Evolutionary conservation across 192 early-diverging fungal genomes (phyloP), one percentile per base, ranked within the genome.

Genomic region (Podila epicladia): DNA sequence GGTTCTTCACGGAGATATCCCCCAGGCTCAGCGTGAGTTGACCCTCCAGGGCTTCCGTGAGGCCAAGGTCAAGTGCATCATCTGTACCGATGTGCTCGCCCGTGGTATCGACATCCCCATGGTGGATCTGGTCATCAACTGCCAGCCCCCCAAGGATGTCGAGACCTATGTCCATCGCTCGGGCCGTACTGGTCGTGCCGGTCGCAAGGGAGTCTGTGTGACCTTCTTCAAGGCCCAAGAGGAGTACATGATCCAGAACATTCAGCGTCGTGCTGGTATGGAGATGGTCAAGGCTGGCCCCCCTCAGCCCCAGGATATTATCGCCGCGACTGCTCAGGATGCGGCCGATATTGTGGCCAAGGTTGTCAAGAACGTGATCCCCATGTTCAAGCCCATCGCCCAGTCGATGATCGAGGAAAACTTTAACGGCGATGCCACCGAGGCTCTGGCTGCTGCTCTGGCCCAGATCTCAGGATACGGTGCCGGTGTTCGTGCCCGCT

Each of bases 71-170:
- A 87, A 86, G 67, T 92, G 89, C 72, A 92, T 98, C 64, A 92
- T 99, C 57, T 93, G 95, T 78, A 98, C 97, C 19, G 97, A 98
- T 84, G 97, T 98, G 12, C 90, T 93, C 22, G 97, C 96, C 17
- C 93, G 97, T 82, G 97, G 97, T 69, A 88, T 98, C 60, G 96
- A 98, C 87, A 97, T 99, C 71, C 95, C 95, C 31, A 93, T 96
- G 86, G 95, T 98, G 48, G 97, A 98, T 88, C 86, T 99, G 41
- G 97, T 99, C 45, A 95, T 99, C 89, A 98, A 99, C 88, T 92
- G 92, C 72, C 95, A 98, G 72, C 97, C 96, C 53, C 97, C 96
- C 69, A 89, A 90, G 79, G 97, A 99, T 79, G 88, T 96, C 26
- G 96, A 99, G 73, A 91, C 93, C 28, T 99, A 98, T 75, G 95